Evolutionary conservation across 306 rosid species (phyloP).

Genomic region (Quercus robur): DNA sequence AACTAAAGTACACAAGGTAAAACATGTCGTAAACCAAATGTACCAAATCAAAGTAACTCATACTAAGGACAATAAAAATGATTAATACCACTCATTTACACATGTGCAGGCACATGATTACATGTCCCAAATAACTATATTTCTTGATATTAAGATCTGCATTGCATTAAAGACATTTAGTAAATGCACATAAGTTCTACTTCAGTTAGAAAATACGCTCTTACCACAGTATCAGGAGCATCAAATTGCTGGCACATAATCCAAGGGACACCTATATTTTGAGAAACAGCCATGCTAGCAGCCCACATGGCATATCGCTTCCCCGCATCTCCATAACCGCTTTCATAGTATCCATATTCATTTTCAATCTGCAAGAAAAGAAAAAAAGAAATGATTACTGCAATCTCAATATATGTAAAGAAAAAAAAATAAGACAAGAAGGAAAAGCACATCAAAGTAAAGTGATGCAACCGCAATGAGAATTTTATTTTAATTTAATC

Average conservation of each 20-base stretch:
- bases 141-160: constrained; percentile 5
- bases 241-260: constrained; percentile 96
- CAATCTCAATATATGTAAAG: constrained; percentile 10
- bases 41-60: background rate
- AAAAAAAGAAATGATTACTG: constrained; percentile 1
- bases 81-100: background rate
- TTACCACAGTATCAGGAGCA: constrained; percentile 95
- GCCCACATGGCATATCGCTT: constrained; percentile 85
- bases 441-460: constrained; percentile 12
- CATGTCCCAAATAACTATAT: background rate
- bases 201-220: constrained; percentile 16
- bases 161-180: background rate
- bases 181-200: background rate
- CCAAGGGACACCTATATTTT: constrained; percentile 88
- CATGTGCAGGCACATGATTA: background rate
- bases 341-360: constrained; percentile 84
- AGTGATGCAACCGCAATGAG: background rate
- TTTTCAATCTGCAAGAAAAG: constrained; percentile 71
- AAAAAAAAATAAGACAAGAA: constrained; percentile 5
- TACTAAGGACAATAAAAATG: background rate
- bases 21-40: background rate
- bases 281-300: constrained; percentile 91
- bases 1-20: background rate
- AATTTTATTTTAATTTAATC: no score
- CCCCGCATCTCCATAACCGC: constrained; percentile 75